Base-by-base conservation (phyloP, 2,329 filamentous ascomycete species). In the Hypomyces rosellus region DNA sequence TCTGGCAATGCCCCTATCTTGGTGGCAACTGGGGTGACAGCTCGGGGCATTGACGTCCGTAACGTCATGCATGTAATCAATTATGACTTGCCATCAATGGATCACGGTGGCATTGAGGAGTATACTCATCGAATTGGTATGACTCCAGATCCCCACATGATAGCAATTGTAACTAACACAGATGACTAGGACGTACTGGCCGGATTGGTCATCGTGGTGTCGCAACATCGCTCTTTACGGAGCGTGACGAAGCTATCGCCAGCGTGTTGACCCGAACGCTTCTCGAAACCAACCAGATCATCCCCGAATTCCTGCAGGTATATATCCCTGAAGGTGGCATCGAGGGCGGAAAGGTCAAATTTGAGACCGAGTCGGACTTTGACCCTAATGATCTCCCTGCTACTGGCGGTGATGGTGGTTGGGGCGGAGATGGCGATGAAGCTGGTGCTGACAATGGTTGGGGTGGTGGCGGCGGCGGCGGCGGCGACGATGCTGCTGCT, bases 51-150 rank as follows among this genome's bases (percentile, higher is more conserved):
- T 34, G 91, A 97, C 59, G 85, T 96, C 34, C 81, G 81, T 51
- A 89, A 93, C 57, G 85, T 97, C 5, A 82, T 85, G 73, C 89
- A 96, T 56, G 87, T 99, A 53, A 85, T 99, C 76, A 97, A 99
- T 70, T 97, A 84, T 59, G 91, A 97, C 54, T 74, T 97, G 2
- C 92, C 92, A 0, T 82, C 76, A 5, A 70, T 75, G 40, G 74
- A 82, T 1, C 78, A 92, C 59, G 90, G 89, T n/a, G 92, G 91
- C 2, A 95, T 96, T 50, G 84, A 88, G 45, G 93, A 97, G 65
- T 99, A 97, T 60, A 84, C 87, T 22, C 93, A 99, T 64, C 89
- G 93, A 12, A 97, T 97, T 64, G 93, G 87, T 89, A 81, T 69
- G 76, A 63, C 20, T 12, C 34, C 44, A 40, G 20, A 5, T 5